Evolutionary conservation across 441 rosid species (phyloP).

Genomic region (Bruguiera hainesii): DNA sequence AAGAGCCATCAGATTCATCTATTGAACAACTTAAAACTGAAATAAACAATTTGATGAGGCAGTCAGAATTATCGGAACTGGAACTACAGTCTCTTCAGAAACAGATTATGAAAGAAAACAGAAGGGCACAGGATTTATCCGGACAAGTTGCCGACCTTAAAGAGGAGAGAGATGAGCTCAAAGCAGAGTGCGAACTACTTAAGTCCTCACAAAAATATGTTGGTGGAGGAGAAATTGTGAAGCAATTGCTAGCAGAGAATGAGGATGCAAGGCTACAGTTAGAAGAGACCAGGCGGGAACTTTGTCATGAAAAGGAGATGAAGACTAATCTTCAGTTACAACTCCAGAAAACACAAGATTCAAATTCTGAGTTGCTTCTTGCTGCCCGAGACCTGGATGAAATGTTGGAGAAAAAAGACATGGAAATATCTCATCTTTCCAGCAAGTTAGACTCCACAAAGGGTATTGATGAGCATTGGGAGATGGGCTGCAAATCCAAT

Average conservation of each 20-base stretch:
- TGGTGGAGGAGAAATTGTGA: slow-evolving; percentile 34
- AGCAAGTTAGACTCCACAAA: slow-evolving; percentile 34
- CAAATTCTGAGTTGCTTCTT: slow-evolving; percentile 74
- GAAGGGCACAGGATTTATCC: slow-evolving; percentile 74
- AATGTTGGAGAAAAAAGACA: slow-evolving; percentile 50
- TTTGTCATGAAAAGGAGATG: slow-evolving; percentile 60
- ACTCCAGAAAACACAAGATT: slow-evolving; percentile 73
- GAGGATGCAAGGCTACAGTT: slow-evolving; percentile 45
- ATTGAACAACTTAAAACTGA: slow-evolving; percentile 64
- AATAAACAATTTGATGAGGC: slow-evolving; percentile 54
- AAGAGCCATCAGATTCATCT: slow-evolving; percentile 52
- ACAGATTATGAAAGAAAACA: slow-evolving; percentile 75
- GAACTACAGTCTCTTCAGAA: slow-evolving; percentile 81
- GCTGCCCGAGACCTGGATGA: slow-evolving; percentile 77
- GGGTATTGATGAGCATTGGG: slow-evolving; percentile 40
- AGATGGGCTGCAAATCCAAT: slow-evolving; percentile 39
- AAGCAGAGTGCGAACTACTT: slow-evolving; percentile 51
- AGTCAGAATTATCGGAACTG: slow-evolving; percentile 66
- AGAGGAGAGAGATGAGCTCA: slow-evolving; percentile 62
- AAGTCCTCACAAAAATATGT: slow-evolving; percentile 32
- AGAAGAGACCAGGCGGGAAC: slow-evolving; percentile 67
- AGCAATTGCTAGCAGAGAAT: slow-evolving; percentile 44
- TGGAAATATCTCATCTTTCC: slow-evolving; percentile 57
- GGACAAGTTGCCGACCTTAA: slow-evolving; percentile 53
- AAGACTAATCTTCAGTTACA: slow-evolving; percentile 62